Percentiles rank a stretch among this genome's conserved stretches.
phyloP scores from a whole-genome alignment of 1,284 basidiomycete species.

The Heimioporus retisporus region DNA sequence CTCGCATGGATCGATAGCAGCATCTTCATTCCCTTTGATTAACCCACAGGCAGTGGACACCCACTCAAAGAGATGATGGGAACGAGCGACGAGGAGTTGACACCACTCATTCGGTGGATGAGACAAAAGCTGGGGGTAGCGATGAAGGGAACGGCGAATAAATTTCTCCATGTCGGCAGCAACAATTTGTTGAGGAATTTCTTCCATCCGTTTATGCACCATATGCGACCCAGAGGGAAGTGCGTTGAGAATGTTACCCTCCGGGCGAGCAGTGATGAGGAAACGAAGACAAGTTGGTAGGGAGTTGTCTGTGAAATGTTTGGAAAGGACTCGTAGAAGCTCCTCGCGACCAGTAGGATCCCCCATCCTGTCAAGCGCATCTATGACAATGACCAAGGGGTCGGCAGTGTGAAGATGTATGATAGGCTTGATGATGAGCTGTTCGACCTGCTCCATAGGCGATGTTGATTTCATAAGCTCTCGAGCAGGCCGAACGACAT shows the following conservation, averaged over 20 bases:
- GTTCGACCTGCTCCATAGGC: background rate
- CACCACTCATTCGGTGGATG: background rate
- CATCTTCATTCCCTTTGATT: background rate
- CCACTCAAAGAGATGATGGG: background rate
- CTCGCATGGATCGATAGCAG: background rate
- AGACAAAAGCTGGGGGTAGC: background rate
- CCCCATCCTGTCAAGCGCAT: background rate
- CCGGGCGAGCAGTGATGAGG: background rate
- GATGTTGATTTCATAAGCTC: background rate
- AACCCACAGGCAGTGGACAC: background rate
- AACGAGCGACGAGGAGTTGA: background rate
- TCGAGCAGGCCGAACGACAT: background rate
- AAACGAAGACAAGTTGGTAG: background rate
- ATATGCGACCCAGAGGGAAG: background rate
- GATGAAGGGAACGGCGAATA: background rate
- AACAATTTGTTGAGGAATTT: background rate
- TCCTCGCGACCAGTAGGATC: background rate
- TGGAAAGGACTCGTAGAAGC: background rate
- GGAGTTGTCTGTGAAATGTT: background rate
- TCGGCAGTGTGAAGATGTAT: background rate
- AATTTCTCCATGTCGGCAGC: background rate
- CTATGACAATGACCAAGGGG: conserved; percentile 4
- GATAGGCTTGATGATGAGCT: background rate
- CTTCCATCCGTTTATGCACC: background rate
- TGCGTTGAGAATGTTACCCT: background rate